These are phyloP conservation scores for Fusarium kyushuense DNA, from an alignment of 2,329 filamentous ascomycete genomes.

Conservation along the genomic window DNA sequence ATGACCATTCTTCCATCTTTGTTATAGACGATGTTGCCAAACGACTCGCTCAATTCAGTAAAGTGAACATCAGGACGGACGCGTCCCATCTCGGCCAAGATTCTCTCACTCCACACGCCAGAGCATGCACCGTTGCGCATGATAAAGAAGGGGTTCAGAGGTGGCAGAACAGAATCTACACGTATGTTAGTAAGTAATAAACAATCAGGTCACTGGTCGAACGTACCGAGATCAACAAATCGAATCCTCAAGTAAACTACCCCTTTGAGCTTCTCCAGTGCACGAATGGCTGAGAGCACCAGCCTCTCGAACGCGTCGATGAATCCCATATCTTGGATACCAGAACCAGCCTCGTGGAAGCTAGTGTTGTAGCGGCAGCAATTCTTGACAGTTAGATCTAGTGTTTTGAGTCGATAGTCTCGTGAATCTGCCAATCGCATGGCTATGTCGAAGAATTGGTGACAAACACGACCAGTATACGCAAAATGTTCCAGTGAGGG, in stretches of 20 bases:
- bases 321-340: slow-evolving; percentile 78
- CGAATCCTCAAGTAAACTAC: slow-evolving; percentile 76
- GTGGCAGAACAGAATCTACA: slow-evolving; percentile 75
- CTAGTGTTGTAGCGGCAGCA: slow-evolving; percentile 70
- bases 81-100: slow-evolving; percentile 69
- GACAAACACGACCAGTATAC: slow-evolving; percentile 79
- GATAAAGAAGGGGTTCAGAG: slow-evolving; percentile 79
- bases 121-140: slow-evolving; percentile 70
- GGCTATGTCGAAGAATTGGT: slow-evolving; percentile 73
- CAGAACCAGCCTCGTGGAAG: slow-evolving; percentile 74
- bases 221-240: slow-evolving; percentile 77
- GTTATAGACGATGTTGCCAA: slow-evolving; percentile 69
- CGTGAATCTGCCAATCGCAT: slow-evolving; percentile 62
- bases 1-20: slow-evolving; percentile 71
- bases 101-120: slow-evolving; percentile 78
- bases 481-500: slow-evolving; percentile 74
- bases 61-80: slow-evolving; percentile 71
- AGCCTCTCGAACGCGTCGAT: slow-evolving; percentile 78
- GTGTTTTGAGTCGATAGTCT: slow-evolving; percentile 68
- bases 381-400: slow-evolving; percentile 80
- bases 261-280: slow-evolving; percentile 68
- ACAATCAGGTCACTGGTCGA: slow-evolving; percentile 1
- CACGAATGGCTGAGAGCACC: slow-evolving; percentile 71
- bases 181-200: slow-evolving; percentile 33
- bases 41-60: slow-evolving; percentile 72